phyloP scores from a whole-genome alignment of 2,329 filamentous ascomycete genomes.

The Colletotrichum coccodes region DNA sequence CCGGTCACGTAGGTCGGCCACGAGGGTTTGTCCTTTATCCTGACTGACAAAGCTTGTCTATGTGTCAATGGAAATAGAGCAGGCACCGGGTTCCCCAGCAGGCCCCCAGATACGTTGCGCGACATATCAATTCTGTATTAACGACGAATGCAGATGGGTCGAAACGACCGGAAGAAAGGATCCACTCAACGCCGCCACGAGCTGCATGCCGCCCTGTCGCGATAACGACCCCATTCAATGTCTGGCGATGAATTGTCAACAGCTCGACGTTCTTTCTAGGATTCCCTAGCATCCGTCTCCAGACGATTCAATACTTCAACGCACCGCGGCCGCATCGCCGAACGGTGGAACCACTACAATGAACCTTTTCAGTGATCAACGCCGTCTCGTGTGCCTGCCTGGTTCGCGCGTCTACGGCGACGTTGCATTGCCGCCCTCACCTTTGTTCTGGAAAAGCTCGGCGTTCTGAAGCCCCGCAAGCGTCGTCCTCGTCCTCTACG shows the following conservation, averaged over 20 bases:
- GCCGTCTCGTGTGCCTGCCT: not conserved
- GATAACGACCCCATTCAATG: too few species aligned
- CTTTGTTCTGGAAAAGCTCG: conserved; percentile 8
- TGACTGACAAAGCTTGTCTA: not conserved
- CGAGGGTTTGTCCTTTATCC: not conserved
- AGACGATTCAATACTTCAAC: conserved; percentile 2
- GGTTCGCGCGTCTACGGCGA: not conserved
- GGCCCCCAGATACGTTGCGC: not conserved
- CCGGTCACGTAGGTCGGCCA: too few species aligned
- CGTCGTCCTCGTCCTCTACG: conserved; percentile 9
- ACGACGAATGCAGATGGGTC: not conserved
- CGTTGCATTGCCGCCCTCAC: conserved; percentile 5
- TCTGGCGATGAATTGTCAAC: not conserved
- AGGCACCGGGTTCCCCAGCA: not conserved
- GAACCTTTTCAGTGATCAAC: not conserved
- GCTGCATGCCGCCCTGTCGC: too few species aligned
- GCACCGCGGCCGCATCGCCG: conserved; percentile 6
- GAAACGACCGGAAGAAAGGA: not conserved
- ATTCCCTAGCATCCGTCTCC: not conserved
- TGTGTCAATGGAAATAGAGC: too few species aligned
- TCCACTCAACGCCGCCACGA: too few species aligned
- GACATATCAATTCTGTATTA: not conserved
- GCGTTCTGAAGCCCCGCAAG: not conserved
- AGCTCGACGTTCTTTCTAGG: too few species aligned
- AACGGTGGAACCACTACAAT: conserved; percentile 4